These are phyloP conservation scores for Nicotiana noctiflora DNA, from an alignment of 257 asterid species.

Conservation along the genomic window DNA sequence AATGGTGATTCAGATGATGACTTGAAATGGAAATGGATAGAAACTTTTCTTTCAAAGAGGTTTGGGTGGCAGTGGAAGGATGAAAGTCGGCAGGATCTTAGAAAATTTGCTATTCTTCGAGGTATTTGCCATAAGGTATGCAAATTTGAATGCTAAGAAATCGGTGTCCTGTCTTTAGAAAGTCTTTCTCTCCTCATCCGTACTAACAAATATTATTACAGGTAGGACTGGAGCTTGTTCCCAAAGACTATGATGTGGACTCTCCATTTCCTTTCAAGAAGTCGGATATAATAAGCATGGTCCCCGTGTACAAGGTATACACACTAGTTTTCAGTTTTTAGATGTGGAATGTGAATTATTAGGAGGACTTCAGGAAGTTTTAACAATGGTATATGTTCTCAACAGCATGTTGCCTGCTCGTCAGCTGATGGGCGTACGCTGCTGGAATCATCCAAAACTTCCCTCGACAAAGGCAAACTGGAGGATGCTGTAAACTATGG, in stretches of 20 bases:
- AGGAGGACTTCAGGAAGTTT: slow-evolving; percentile 13
- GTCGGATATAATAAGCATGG: slow-evolving; percentile 78
- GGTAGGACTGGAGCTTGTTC: slow-evolving; percentile 90
- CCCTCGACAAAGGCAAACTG: slow-evolving; percentile 94
- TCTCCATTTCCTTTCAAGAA: slow-evolving; percentile 66
- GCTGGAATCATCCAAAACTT: slow-evolving; percentile 90
- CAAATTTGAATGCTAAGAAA: neutral
- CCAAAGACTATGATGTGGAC: slow-evolving; percentile 87
- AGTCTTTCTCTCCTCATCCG: slow-evolving; percentile 11
- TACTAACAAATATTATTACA: slow-evolving; percentile 23
- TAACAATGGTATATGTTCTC: slow-evolving; percentile 18
- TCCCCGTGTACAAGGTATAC: slow-evolving; percentile 86
- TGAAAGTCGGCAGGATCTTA: slow-evolving; percentile 53
- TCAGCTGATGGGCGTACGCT: slow-evolving; percentile 95
- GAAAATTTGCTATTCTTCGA: slow-evolving; percentile 80
- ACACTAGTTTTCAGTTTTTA: slow-evolving; percentile 7
- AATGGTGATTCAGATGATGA: slow-evolving; percentile 28
- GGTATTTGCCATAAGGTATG: slow-evolving; percentile 94
- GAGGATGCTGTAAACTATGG: slow-evolving; percentile 95
- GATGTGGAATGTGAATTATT: neutral
- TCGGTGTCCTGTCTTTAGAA: neutral
- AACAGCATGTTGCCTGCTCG: slow-evolving; percentile 91
- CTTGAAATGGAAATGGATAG: slow-evolving; percentile 68
- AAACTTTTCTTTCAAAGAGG: slow-evolving; percentile 53
- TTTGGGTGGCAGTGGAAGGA: slow-evolving; percentile 76